Base-by-base conservation (phyloP, 305 asterid genomes). In the Nicotiana rustica region DNA sequence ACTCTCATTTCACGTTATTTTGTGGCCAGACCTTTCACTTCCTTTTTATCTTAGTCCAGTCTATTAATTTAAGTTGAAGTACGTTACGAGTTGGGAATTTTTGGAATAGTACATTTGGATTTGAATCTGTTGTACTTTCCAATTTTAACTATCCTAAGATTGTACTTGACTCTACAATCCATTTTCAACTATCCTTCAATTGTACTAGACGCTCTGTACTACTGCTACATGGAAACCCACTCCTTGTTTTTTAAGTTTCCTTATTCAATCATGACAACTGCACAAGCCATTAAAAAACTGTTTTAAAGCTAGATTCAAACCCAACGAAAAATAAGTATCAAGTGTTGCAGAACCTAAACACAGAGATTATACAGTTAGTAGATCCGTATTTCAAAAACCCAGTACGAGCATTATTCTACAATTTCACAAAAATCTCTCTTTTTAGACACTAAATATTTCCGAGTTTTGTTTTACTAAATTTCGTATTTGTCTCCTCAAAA, bases 131-230 rank as follows among this genome's bases (percentile, higher is more conserved):
- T 8, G 80, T 52, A 75, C 80, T 75, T 25, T 19, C 4, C 3
- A 7, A 8, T 3, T 55, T 52, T 8, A 55, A 15, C 64, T 3
- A 1, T 21, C 47, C 29, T 25, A 38, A 14, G 2, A 8, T 29
- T 52, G 80, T 75, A 75, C 80, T 75, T 4, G 47, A 75, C 80
- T 75, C 29, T 75, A 52, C 65, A 1, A 75, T 10, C 21, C 17
- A 49, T 49, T 49, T 49, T 41, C 25, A 47, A 13, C 15, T 13
- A 25, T 6, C 79, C 8, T 52, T 29, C 2, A 52, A 14, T 76
- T 76, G 80, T 76, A 76, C 80, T 76, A 56, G 52, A 76, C 80
- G 9, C 36, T 25, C 9, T 75, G 80, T 76, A 76, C 80, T 55
- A 29, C 80, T 17, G 31, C 10, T 52, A 25, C 8, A 44, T 8